Percentiles rank a stretch among this genome's conserved stretches.
phyloP scores from a whole-genome alignment of 352 stramenopile genomes.

The Aphanomyces cochlioides region DNA sequence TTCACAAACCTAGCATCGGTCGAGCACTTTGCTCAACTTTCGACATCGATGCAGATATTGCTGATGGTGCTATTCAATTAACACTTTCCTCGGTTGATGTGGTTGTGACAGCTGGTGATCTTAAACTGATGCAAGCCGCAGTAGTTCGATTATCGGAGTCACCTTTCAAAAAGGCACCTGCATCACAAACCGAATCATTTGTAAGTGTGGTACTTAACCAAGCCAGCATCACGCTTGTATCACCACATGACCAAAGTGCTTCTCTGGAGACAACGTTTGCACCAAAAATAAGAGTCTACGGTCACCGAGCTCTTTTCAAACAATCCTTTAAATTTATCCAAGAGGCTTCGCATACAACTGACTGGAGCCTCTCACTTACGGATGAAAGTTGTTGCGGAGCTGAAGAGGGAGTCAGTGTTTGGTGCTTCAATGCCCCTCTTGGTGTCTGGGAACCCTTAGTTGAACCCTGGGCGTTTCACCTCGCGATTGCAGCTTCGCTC shows the following conservation, averaged over 20 bases:
- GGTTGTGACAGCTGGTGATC: slow-evolving; percentile 12
- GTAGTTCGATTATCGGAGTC: not conserved
- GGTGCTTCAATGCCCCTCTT: slow-evolving; percentile 69
- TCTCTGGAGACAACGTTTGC: not conserved
- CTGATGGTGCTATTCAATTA: not conserved
- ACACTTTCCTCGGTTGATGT: slow-evolving; percentile 12
- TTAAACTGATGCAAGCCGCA: not conserved
- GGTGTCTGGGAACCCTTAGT: slow-evolving; percentile 76
- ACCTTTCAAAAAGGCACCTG: not conserved
- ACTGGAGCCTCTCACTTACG: slow-evolving; percentile 13
- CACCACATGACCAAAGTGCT: not conserved
- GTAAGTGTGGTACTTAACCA: slow-evolving; percentile 9
- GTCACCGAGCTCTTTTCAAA: slow-evolving; percentile 21
- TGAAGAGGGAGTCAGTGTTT: slow-evolving; percentile 71
- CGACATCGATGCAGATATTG: slow-evolving; percentile 12
- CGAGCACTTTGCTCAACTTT: slow-evolving; percentile 10
- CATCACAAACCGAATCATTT: slow-evolving; percentile 1
- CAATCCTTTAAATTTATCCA: not conserved
- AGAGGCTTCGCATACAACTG: not conserved
- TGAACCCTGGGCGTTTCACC: slow-evolving; percentile 66
- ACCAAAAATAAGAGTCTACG: slow-evolving; percentile 16
- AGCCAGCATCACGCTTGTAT: slow-evolving; percentile 11
- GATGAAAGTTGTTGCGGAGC: slow-evolving; percentile 31
- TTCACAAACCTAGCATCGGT: not conserved
- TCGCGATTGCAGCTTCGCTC: not conserved